Conservation (phyloP, 1,284 basidiomycete genomes). For the Pseudozyma pruni region DNA sequence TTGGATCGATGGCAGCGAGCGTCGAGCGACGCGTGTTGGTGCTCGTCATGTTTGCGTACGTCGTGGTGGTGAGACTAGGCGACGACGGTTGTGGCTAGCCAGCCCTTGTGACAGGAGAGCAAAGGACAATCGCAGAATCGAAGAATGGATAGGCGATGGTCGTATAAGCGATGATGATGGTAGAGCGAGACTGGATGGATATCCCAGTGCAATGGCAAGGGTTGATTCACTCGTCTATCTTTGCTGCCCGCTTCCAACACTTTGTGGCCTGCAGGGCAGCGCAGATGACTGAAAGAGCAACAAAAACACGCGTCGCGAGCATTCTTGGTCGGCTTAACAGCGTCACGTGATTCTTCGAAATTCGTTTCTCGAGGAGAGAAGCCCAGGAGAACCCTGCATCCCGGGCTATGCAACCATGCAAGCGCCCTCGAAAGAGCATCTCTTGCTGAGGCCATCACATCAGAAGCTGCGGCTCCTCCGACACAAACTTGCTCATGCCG, state of each 20-base stretch:
- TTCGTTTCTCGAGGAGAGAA: background rate
- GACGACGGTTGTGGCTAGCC: background rate
- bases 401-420: no score
- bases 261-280: background rate
- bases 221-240: constrained; percentile 13
- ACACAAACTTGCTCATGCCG: no score
- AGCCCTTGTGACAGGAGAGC: background rate
- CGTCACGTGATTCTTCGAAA: constrained; percentile 20
- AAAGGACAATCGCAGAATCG: background rate
- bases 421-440: no score
- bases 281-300: constrained; percentile 2
- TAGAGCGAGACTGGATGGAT: constrained; percentile 1
- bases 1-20: constrained; percentile 57
- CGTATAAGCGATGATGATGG: constrained; percentile 9
- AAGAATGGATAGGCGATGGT: background rate
- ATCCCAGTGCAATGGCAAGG: background rate
- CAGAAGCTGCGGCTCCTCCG: no score
- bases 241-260: background rate
- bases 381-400: no score
- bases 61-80: constrained; percentile 7
- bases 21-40: constrained; percentile 54
- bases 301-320: constrained; percentile 47
- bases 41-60: constrained; percentile 29
- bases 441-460: no score
- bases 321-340: constrained; percentile 17